These are phyloP conservation scores for Plantago elongata DNA, from an alignment of 257 asterid genomes.

Conservation along the genomic window DNA sequence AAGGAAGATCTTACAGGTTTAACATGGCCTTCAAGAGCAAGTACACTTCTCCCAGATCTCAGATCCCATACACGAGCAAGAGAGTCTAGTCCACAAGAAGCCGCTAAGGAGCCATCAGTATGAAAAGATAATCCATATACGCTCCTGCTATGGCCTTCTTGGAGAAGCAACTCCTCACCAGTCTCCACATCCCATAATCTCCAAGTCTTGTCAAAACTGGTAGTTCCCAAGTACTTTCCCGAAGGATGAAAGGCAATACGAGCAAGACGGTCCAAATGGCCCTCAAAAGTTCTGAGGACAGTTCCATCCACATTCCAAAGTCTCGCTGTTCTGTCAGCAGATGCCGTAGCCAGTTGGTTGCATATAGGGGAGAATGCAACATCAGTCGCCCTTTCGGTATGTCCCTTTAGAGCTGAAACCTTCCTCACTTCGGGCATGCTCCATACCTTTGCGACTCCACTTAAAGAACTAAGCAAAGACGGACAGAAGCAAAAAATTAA, in stretches of 20 bases:
- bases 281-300: constrained; percentile 60
- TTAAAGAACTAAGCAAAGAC: constrained; percentile 50
- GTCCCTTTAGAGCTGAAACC: constrained; percentile 78
- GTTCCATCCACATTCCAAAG: constrained; percentile 77
- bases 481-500: constrained; percentile 13
- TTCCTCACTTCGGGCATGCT: constrained; percentile 66
- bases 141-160: constrained; percentile 98
- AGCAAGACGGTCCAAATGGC: constrained; percentile 94
- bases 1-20: constrained; percentile 60
- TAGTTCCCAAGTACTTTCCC: constrained; percentile 84
- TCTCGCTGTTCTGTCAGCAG: constrained; percentile 86
- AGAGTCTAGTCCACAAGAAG: constrained; percentile 87
- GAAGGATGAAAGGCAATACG: constrained; percentile 90
- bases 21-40: constrained; percentile 89
- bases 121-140: constrained; percentile 82
- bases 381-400: constrained; percentile 88
- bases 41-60: constrained; percentile 84
- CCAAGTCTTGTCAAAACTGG: constrained; percentile 96
- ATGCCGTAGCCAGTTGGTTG: constrained; percentile 76
- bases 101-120: constrained; percentile 88
- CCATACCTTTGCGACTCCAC: constrained; percentile 82
- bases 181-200: constrained; percentile 96
- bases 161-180: constrained; percentile 91
- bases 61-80: constrained; percentile 98
- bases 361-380: constrained; percentile 71